Base-by-base conservation (phyloP, 1,284 basidiomycete genomes). In the Mycosarcoma maydis region DNA sequence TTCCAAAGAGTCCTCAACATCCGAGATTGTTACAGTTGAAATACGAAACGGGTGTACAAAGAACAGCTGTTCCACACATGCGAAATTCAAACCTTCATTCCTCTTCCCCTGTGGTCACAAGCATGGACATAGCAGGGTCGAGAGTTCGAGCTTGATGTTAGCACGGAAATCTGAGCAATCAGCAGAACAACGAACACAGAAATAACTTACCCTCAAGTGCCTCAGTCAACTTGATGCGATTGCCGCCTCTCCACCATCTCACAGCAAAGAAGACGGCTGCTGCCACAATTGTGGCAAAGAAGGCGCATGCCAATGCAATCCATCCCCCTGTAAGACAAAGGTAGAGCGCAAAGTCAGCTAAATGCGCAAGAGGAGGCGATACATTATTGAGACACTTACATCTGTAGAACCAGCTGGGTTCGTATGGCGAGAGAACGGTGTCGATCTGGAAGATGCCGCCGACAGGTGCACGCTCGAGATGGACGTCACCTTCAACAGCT, bases 391-490 rank as follows among this genome's bases (percentile, higher is more conserved):
- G 7, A 9, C 7, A 72, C 70, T 61, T 42, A 67, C 76, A 81
- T 36, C 68, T 54, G 45, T 72, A 73, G 47, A 79, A 74, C 79
- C 78, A 81, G 17, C 44, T 46, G 0, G 95, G 92, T 62, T 89
- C 84, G 81, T 94, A 98, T 17, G 95, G 95, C 32, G 88, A 77
- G 37, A 98, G 84, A 9, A 97, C 86, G 22, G 86, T 85, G 83
- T 97, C 92, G 65, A 98, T 90, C 81, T 90, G 87, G 54, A 98
- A 86, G 23, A 98, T 92, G 4, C 96, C 95, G 10, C 77, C 78
- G 7, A 72, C 38, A 3, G 44, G 52, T 4, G 53, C 39, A 16
- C 59, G 37, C 7, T 44, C 29, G 17, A 55, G 37, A 24, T 24
- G 46, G 7, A 49, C 51, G 20, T 47, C 38, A 11, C 34, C 42